These are phyloP conservation scores for Zygoascus flipseniorum DNA, from an alignment of 805 yeast genomes.

Conservation along the genomic window DNA sequence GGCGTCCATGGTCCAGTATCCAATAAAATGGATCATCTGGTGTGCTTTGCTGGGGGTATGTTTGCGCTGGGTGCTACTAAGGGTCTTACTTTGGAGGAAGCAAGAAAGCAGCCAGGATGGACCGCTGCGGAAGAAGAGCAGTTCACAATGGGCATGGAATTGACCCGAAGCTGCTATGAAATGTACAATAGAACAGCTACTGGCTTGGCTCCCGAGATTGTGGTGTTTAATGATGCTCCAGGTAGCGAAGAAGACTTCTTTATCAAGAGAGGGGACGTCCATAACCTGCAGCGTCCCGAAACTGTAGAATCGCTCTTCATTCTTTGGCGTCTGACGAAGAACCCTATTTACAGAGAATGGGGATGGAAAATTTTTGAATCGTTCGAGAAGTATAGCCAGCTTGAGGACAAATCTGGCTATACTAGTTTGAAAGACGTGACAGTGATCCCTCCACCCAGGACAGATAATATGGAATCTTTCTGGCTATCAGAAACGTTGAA, in stretches of 20 bases:
- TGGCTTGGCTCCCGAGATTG: conserved; percentile 86
- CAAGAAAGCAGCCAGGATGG: conserved; percentile 48
- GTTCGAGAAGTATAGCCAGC: conserved; percentile 52
- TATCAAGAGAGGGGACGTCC: conserved; percentile 65
- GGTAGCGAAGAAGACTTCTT: conserved; percentile 49
- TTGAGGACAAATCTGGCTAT: conserved; percentile 42
- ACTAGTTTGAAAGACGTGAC: conserved; percentile 64
- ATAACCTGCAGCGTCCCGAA: conserved; percentile 88
- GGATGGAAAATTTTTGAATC: conserved; percentile 78
- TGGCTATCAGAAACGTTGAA: conserved; percentile 93
- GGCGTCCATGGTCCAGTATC: conserved; percentile 58
- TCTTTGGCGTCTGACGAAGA: conserved; percentile 71
- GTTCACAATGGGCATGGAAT: conserved; percentile 59
- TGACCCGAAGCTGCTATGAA: conserved; percentile 73
- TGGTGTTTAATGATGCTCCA: conserved; percentile 59
- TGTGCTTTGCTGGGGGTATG: conserved; percentile 84
- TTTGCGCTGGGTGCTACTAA: conserved; percentile 84
- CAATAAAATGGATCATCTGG: conserved; percentile 84
- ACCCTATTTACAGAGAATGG: conserved; percentile 76
- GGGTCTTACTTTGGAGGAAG: conserved; percentile 51
- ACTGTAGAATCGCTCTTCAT: conserved; percentile 84
- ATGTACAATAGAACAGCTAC: conserved; percentile 70
- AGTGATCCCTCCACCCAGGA: conserved; percentile 38
- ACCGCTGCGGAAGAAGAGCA: conserved; percentile 49
- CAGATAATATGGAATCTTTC: conserved; percentile 81